A percentile compares a stretch with the other conserved stretches of the same genome.
Evolutionary conservation across 78 protist genomes (phyloP).

Genomic region (Dictyostelium discoideum): DNA sequence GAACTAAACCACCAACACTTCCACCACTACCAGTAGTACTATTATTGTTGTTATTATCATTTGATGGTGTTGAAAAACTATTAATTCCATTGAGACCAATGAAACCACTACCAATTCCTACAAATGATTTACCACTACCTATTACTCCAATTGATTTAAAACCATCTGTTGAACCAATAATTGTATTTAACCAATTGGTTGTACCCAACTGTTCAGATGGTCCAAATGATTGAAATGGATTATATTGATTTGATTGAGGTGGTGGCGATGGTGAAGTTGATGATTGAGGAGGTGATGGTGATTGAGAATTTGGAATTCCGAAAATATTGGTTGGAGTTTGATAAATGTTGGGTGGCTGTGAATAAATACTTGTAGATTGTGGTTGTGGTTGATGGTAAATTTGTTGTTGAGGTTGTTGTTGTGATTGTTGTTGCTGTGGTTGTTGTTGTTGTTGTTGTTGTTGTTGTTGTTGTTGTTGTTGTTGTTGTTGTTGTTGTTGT

Average conservation of each 20-base stretch:
- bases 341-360: background rate
- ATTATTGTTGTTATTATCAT: background rate
- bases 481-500: background rate
- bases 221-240: background rate
- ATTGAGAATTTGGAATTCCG: background rate
- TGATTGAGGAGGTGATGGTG: conserved; percentile 1
- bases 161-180: background rate
- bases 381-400: conserved; percentile 1
- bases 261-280: background rate
- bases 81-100: background rate
- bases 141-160: conserved; percentile 41
- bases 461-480: background rate
- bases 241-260: background rate
- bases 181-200: conserved; percentile 8
- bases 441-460: background rate
- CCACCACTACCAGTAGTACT: background rate
- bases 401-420: conserved; percentile 19
- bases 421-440: background rate
- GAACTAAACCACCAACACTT: background rate
- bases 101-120: background rate
- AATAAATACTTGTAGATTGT: background rate
- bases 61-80: background rate
- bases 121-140: conserved; percentile 64
- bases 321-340: background rate
- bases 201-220: background rate